Percentiles rank a stretch among this genome's conserved stretches.
Conservation (phyloP, 2,329 filamentous ascomycete genomes). For the Alternaria novae-zelandiae region DNA sequence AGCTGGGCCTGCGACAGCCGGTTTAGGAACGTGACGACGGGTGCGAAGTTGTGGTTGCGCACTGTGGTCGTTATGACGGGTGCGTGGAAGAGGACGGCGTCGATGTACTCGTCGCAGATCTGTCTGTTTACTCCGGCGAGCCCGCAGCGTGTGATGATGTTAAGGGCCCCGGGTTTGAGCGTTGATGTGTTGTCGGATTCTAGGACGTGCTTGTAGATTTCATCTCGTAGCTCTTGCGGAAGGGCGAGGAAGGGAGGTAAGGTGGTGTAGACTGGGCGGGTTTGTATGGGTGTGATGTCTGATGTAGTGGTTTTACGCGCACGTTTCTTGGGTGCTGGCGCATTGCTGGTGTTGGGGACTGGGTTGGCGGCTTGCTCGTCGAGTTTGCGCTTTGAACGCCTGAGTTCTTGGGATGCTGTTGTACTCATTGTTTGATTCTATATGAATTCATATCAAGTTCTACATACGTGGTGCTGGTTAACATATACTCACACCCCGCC, state of each 20-base stretch:
- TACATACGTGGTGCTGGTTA: not conserved
- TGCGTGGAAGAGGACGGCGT: conserved; percentile 19
- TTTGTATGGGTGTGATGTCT: not conserved
- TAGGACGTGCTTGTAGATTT: conserved; percentile 24
- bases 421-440: not conserved
- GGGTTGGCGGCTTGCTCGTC: not conserved
- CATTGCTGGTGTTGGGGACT: not conserved
- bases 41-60: conserved; percentile 24
- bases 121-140: conserved; percentile 19
- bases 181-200: not conserved
- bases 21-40: conserved; percentile 24
- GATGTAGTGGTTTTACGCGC: not conserved
- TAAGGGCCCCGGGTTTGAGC: conserved; percentile 3
- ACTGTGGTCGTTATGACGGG: conserved; percentile 18
- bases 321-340: not conserved
- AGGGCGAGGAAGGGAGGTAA: conserved; percentile 15
- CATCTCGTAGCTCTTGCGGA: conserved; percentile 24
- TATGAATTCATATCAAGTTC: not conserved
- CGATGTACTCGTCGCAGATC: conserved; percentile 18
- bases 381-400: conserved; percentile 6
- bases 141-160: conserved; percentile 16
- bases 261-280: not conserved
- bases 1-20: conserved; percentile 20
- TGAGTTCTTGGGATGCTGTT: not conserved
- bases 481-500: not conserved